Percentiles rank a stretch among this genome's conserved stretches.
These are phyloP conservation scores for Umbilicaria muhlenbergii DNA, from an alignment of 495 filamentous ascomycete species.

Conservation along the genomic window DNA sequence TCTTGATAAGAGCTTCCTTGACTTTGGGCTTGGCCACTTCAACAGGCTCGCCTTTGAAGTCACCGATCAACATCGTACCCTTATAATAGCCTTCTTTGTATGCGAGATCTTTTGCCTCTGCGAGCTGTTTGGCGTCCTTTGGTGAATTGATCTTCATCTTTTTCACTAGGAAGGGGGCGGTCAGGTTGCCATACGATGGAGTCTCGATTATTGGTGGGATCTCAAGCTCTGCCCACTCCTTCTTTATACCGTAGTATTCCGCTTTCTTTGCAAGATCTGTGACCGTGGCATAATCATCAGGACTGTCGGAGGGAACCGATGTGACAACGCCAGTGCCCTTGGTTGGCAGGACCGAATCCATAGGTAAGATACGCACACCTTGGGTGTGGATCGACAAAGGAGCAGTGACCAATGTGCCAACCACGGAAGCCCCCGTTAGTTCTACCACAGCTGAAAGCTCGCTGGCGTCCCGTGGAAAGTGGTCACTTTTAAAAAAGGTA, in stretches of 20 bases:
- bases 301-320: slow-evolving; percentile 86
- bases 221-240: slow-evolving; percentile 87
- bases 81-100: slow-evolving; percentile 98
- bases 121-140: slow-evolving; percentile 79
- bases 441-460: slow-evolving; percentile 41
- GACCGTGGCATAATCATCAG: slow-evolving; percentile 86
- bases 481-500: slow-evolving; percentile 59
- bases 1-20: slow-evolving; percentile 58
- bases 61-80: slow-evolving; percentile 77
- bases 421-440: slow-evolving; percentile 57
- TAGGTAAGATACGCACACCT: slow-evolving; percentile 77
- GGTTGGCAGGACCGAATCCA: slow-evolving; percentile 78
- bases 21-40: slow-evolving; percentile 78
- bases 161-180: slow-evolving; percentile 71
- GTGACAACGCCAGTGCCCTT: slow-evolving; percentile 97
- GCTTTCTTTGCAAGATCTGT: slow-evolving; percentile 85
- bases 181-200: slow-evolving; percentile 72
- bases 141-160: slow-evolving; percentile 92
- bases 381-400: slow-evolving; percentile 78
- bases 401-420: slow-evolving; percentile 76
- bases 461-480: slow-evolving; percentile 47
- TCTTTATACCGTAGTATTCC: slow-evolving; percentile 93
- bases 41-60: slow-evolving; percentile 78
- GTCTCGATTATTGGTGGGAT: slow-evolving; percentile 82
- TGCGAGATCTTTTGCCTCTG: slow-evolving; percentile 86